These are phyloP conservation scores for Trametes coccinea DNA, from an alignment of 768 basidiomycete species.

Conservation along the genomic window DNA sequence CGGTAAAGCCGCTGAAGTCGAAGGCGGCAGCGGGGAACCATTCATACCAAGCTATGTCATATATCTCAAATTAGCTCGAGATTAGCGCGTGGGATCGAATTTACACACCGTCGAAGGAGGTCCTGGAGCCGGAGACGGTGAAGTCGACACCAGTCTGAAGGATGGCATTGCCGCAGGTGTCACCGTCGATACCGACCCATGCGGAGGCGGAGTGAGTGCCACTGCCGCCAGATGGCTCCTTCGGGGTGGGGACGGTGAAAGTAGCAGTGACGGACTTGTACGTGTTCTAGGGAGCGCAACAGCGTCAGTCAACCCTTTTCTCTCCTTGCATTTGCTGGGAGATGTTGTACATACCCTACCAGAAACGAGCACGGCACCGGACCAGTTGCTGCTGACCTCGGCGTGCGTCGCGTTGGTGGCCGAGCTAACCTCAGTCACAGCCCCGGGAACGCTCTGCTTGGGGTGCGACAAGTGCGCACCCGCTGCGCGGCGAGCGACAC, in stretches of 20 bases:
- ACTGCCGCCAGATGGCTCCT: slow-evolving; percentile 29
- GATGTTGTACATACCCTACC: slow-evolving; percentile 21
- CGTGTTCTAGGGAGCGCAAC: slow-evolving; percentile 26
- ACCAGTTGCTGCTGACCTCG: slow-evolving; percentile 39
- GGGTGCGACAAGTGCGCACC: slow-evolving; percentile 22
- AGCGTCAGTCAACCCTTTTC: neutral
- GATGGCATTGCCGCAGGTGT: slow-evolving; percentile 37
- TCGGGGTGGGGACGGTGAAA: slow-evolving; percentile 36
- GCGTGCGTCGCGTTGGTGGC: slow-evolving; percentile 27
- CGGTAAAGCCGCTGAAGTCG: slow-evolving; percentile 35
- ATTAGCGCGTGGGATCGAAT: no score
- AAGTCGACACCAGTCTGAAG: slow-evolving; percentile 41
- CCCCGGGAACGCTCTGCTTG: neutral
- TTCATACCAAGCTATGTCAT: slow-evolving; percentile 33
- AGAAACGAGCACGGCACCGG: slow-evolving; percentile 36
- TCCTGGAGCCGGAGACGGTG: slow-evolving; percentile 26
- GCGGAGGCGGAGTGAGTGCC: slow-evolving; percentile 34
- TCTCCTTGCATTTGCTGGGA: neutral
- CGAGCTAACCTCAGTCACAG: neutral
- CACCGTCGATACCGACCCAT: slow-evolving; percentile 41
- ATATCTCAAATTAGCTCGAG: no score
- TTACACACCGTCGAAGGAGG: slow-evolving; percentile 34
- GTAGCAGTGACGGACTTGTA: slow-evolving; percentile 40
- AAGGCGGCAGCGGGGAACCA: slow-evolving; percentile 37
- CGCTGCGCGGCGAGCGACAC: slow-evolving; percentile 25